Evolutionary conservation across 257 asterid genomes (phyloP).

Genomic region (Osmanthus fragrans): DNA sequence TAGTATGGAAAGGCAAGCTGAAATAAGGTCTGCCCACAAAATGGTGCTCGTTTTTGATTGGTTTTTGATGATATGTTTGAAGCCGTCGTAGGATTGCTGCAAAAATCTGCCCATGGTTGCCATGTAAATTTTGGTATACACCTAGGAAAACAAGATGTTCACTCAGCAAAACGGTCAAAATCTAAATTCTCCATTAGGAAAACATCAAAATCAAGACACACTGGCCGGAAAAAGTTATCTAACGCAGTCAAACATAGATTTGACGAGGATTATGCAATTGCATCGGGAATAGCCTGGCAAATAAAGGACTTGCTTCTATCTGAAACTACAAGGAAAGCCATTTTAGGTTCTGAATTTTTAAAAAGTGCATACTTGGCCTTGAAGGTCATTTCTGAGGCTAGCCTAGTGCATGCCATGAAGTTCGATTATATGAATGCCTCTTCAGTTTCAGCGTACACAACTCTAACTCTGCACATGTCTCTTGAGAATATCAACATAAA

Average conservation of each 20-base stretch:
- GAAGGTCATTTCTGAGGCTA: slow-evolving; percentile 75
- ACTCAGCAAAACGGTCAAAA: slow-evolving; percentile 43
- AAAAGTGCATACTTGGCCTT: slow-evolving; percentile 52
- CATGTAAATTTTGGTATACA: slow-evolving; percentile 44
- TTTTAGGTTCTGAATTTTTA: slow-evolving; percentile 49
- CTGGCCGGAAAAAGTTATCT: slow-evolving; percentile 38
- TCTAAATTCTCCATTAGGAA: slow-evolving; percentile 35
- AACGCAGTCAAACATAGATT: slow-evolving; percentile 30
- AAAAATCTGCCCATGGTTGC: slow-evolving; percentile 62
- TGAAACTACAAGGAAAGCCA: slow-evolving; percentile 56
- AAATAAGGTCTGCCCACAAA: slow-evolving; percentile 78
- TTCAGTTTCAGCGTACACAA: slow-evolving; percentile 67
- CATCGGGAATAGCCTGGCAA: slow-evolving; percentile 92
- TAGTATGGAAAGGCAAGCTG: slow-evolving; percentile 60
- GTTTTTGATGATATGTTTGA: slow-evolving; percentile 82
- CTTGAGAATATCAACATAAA: slow-evolving; percentile 45
- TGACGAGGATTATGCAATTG: slow-evolving; percentile 60
- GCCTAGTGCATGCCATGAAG: slow-evolving; percentile 64
- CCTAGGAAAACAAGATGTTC: slow-evolving; percentile 30
- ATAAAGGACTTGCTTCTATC: slow-evolving; percentile 74
- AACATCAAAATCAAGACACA: slow-evolving; percentile 46
- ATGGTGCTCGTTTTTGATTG: slow-evolving; percentile 72
- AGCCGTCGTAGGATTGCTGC: slow-evolving; percentile 55
- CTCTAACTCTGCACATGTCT: slow-evolving; percentile 70
- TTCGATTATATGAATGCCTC: slow-evolving; percentile 44